Percentiles rank a stretch among this genome's conserved stretches.
Evolutionary conservation across 768 basidiomycete genomes (phyloP).

Genomic region (Coprinopsis sp.): DNA sequence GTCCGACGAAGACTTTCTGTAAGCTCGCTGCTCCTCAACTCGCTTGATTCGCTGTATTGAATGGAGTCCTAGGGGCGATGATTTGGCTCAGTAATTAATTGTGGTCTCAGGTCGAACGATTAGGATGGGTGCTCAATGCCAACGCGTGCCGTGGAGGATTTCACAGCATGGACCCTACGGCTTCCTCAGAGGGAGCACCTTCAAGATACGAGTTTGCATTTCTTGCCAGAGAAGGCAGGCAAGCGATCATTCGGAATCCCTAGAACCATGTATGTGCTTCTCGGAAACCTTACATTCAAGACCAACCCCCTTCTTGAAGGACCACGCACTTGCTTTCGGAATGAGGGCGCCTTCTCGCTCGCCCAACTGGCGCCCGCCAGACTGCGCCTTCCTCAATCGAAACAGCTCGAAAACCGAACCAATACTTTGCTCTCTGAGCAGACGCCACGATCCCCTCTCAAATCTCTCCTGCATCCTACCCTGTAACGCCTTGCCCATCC

Average conservation of each 20-base stretch:
- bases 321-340: no score
- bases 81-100: constrained; percentile 1
- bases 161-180: background rate
- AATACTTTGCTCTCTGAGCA: background rate
- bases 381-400: no score
- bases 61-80: background rate
- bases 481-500: constrained; percentile 20
- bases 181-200: background rate
- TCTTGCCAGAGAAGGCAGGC: background rate
- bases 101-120: background rate
- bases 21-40: background rate
- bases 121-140: background rate
- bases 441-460: background rate
- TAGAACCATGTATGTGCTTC: no score
- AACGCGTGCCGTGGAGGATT: background rate
- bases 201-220: background rate
- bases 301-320: no score
- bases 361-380: no score
- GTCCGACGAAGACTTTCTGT: constrained; percentile 2
- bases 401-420: no score
- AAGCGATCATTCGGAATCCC: no score
- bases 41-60: background rate
- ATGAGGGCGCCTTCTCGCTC: no score
- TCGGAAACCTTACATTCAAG: no score
- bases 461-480: background rate